A percentile compares a stretch with the other conserved stretches of the same genome.
These are phyloP conservation scores for Alternaria sp. DNA, from an alignment of 2,329 filamentous ascomycete species.

Conservation along the genomic window DNA sequence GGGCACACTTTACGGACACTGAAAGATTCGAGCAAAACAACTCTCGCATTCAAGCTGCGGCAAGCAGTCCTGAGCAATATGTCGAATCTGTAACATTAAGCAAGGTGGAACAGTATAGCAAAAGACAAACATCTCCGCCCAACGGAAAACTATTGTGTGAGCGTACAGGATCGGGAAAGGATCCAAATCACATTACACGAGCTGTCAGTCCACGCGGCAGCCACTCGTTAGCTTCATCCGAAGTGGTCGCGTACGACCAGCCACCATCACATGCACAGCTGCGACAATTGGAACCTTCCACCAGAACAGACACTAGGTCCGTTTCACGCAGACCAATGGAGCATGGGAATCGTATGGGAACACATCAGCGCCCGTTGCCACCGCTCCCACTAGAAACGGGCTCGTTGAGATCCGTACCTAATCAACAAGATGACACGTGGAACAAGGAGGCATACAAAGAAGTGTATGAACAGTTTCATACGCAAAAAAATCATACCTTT, in stretches of 20 bases:
- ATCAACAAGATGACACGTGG: neutral
- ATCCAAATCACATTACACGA: constrained; percentile 25
- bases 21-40: neutral
- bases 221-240: constrained; percentile 12
- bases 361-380: constrained; percentile 21
- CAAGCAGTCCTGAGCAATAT: constrained; percentile 1
- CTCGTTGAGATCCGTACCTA: neutral
- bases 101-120: constrained; percentile 6
- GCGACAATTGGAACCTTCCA: constrained; percentile 15
- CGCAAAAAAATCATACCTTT: neutral
- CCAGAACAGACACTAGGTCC: neutral
- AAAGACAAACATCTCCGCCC: constrained; percentile 3
- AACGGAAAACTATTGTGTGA: neutral
- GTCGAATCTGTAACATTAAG: neutral
- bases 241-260: constrained; percentile 21
- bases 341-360: neutral
- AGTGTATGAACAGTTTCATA: neutral
- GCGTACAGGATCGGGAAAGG: constrained; percentile 6
- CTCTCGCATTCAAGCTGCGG: neutral
- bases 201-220: constrained; percentile 24
- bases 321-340: constrained; percentile 4
- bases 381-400: constrained; percentile 19
- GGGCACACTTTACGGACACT: neutral
- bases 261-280: constrained; percentile 27
- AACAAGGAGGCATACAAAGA: neutral